Conservation (phyloP, 1,284 basidiomycete species). For the Cerrena zonata region DNA sequence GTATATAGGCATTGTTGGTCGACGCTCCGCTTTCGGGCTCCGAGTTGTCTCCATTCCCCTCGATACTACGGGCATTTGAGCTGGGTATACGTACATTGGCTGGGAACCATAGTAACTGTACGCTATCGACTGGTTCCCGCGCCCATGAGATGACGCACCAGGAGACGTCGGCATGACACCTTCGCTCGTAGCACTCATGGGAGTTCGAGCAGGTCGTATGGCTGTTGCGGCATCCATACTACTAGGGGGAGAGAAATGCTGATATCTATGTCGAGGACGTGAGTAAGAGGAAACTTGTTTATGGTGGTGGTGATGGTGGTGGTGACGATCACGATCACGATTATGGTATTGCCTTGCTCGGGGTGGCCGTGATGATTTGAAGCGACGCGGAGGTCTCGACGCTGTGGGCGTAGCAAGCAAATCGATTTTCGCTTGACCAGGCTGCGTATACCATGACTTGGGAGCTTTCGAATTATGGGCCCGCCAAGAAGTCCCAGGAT, state of each 20-base stretch:
- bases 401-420: constrained; percentile 20
- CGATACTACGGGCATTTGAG: not conserved
- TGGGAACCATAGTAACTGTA: constrained; percentile 2
- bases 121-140: not conserved
- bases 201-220: constrained; percentile 13
- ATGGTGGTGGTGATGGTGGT: constrained; percentile 6
- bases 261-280: constrained; percentile 10
- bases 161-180: constrained; percentile 17
- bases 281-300: constrained; percentile 10
- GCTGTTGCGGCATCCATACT: constrained; percentile 10
- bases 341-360: constrained; percentile 6
- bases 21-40: not conserved
- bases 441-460: constrained; percentile 29
- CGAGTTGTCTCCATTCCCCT: not conserved
- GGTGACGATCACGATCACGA: constrained; percentile 2
- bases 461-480: constrained; percentile 18
- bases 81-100: not conserved
- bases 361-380: constrained; percentile 3
- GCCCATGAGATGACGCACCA: constrained; percentile 17
- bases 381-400: constrained; percentile 3
- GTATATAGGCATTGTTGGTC: not conserved
- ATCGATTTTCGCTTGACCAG: constrained; percentile 25
- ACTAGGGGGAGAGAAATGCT: constrained; percentile 6
- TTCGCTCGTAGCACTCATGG: constrained; percentile 16
- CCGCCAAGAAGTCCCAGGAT: constrained; percentile 22